Conservation (phyloP, 176 grass and related monocot species). For the Saccharum officinarum region DNA sequence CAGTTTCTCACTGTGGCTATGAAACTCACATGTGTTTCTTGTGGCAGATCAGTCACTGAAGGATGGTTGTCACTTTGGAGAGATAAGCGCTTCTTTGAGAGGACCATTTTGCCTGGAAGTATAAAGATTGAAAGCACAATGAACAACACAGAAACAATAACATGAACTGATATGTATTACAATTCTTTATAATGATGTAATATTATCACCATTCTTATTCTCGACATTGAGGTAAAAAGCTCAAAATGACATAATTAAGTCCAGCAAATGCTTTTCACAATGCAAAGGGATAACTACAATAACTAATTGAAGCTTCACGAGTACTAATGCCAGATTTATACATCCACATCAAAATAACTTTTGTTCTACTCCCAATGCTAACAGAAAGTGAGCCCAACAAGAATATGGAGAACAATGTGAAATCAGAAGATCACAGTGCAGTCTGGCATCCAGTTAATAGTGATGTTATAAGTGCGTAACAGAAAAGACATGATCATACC, state of each 20-base stretch:
- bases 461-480: not conserved
- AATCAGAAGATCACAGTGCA: not conserved
- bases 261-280: not conserved
- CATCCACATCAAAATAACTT: not conserved
- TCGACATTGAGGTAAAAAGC: not conserved
- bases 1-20: conserved; percentile 6
- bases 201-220: not conserved
- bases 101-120: conserved; percentile 42
- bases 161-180: conserved; percentile 20
- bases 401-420: not conserved
- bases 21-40: conserved; percentile 52
- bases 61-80: conserved; percentile 38
- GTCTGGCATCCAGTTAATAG: not conserved
- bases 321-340: not conserved
- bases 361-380: not conserved
- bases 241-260: conserved; percentile 14
- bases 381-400: not conserved
- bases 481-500: not conserved
- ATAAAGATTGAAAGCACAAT: not conserved
- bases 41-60: conserved; percentile 44
- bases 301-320: not conserved
- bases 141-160: conserved; percentile 8
- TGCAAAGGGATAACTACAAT: not conserved
- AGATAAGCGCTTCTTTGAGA: conserved; percentile 42
- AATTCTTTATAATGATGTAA: not conserved